A percentile compares a stretch with the other conserved stretches of the same genome.
Conservation (phyloP, 108 stramenopile species). For the Bacterosira constricta region DNA sequence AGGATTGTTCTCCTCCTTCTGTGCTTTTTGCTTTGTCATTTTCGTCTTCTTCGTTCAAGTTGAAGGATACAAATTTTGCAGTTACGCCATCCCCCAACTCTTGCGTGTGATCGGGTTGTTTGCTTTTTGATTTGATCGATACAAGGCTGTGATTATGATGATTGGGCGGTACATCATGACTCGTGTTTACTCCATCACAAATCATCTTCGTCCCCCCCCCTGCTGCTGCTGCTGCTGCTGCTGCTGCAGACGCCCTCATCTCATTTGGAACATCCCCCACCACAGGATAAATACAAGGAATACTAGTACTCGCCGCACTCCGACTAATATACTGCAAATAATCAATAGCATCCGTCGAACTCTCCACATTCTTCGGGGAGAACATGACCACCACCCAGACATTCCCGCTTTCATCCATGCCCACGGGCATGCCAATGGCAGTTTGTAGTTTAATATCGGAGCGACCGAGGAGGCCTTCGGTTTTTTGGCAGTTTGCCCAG, state of each 20-base stretch:
- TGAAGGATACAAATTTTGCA: slow-evolving; percentile 78
- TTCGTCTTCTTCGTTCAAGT: slow-evolving; percentile 52
- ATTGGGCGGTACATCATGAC: background rate
- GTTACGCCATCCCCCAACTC: slow-evolving; percentile 75
- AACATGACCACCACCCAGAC: slow-evolving; percentile 95
- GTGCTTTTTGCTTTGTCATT: slow-evolving; percentile 3
- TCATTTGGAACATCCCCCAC: too few species aligned
- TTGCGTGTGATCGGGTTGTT: slow-evolving; percentile 27
- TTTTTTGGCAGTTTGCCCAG: slow-evolving; percentile 91
- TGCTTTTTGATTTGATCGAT: slow-evolving; percentile 32
- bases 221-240: background rate
- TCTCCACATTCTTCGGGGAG: slow-evolving; percentile 85
- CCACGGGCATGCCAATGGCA: slow-evolving; percentile 96
- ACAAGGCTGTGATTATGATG: slow-evolving; percentile 31
- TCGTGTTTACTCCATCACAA: slow-evolving; percentile 4
- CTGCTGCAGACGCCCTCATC: too few species aligned
- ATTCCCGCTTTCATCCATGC: slow-evolving; percentile 80
- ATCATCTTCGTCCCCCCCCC: slow-evolving; percentile 19
- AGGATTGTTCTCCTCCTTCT: background rate
- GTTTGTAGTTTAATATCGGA: slow-evolving; percentile 95
- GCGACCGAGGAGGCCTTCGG: slow-evolving; percentile 88
- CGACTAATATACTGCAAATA: slow-evolving; percentile 83
- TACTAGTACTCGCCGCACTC: slow-evolving; percentile 74
- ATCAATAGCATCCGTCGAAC: slow-evolving; percentile 81
- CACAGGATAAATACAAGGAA: slow-evolving; percentile 82